Conservation (phyloP, 768 basidiomycete genomes). For the Baorangia bicolor region DNA sequence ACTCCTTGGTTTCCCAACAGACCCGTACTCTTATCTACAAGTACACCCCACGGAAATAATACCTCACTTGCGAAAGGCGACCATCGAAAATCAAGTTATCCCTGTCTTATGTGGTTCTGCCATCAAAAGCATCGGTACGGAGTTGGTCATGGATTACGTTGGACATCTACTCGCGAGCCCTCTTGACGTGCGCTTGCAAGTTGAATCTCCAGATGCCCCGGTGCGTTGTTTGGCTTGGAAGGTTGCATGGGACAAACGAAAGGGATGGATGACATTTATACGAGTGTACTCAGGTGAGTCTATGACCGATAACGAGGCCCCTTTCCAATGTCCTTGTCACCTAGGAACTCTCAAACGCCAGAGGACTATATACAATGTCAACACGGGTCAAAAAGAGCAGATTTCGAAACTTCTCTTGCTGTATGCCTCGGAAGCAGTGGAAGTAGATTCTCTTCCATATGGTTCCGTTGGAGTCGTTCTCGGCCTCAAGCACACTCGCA, state of each 20-base stretch:
- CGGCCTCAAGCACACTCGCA: constrained; percentile 80
- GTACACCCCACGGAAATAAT: constrained; percentile 54
- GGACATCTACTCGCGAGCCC: constrained; percentile 81
- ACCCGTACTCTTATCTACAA: constrained; percentile 64
- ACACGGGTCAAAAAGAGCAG: constrained; percentile 67
- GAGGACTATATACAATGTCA: constrained; percentile 60
- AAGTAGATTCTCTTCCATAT: constrained; percentile 77
- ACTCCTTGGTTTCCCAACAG: constrained; percentile 56
- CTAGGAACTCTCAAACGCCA: constrained; percentile 66
- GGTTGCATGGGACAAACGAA: constrained; percentile 77
- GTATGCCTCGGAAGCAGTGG: constrained; percentile 73
- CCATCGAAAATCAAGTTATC: constrained; percentile 61
- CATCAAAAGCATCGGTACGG: constrained; percentile 76
- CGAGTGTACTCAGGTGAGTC: constrained; percentile 79
- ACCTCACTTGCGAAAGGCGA: constrained; percentile 64
- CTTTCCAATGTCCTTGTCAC: constrained; percentile 3
- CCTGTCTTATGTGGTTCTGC: constrained; percentile 87
- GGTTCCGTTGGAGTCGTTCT: constrained; percentile 85
- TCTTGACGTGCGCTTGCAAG: constrained; percentile 54
- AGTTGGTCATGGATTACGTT: constrained; percentile 76
- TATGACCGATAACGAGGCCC: neutral
- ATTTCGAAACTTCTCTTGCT: constrained; percentile 72
- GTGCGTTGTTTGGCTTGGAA: constrained; percentile 82
- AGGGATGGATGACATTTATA: constrained; percentile 93
- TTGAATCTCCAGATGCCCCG: constrained; percentile 45